Base-by-base conservation (phyloP, 768 basidiomycete genomes). In the Dentipellis sp. region DNA sequence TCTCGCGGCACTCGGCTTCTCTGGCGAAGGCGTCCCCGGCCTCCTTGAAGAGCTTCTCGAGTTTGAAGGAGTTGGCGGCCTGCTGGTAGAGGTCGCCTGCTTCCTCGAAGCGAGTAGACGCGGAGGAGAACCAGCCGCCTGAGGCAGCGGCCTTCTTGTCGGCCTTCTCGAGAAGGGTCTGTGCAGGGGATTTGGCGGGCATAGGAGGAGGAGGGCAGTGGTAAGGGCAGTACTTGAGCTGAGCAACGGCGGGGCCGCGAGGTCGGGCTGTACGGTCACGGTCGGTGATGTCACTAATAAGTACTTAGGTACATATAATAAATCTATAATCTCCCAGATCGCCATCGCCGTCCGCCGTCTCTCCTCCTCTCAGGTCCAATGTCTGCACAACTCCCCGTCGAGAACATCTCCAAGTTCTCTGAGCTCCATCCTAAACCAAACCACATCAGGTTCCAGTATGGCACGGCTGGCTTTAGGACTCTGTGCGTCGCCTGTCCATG, bases 71-170 rank as follows among this genome's bases (percentile, higher is more conserved):
- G 71, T 97, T 97, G 53, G 91, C 95, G 12, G 95, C 94, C 68
- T 94, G 88, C 66, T 91, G 88, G 71, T 88, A 98, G 17, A 97
- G 78, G 72, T 97, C 95, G 50, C 92, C 94, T 3, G 94, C 94
- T 68, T 97, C 95, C 71, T 98, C 95, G 63, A 75, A 95, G 71
- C 94, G 97, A 58, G 86, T 75, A 17, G 84, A 78, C 1, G 83
- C 75, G 9, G 89, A 91, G 38, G 87, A 83, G 72, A 97, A 95
- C 93, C 93, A 97, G 54, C 89, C 87, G 1, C 77, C 69, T 1
- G 91, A 88, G 0, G 91, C 87, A 57, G 75, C 80, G 10, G 88
- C 85, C 67, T 94, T 95, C 80, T 97, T 98, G 68, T 97, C 87
- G 1, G 94, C 95, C 67, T 89, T 90, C 62, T 91, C 88, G 34